phyloP scores from a whole-genome alignment of 2,329 filamentous ascomycete species.

The Aspergillus tubingensis region DNA sequence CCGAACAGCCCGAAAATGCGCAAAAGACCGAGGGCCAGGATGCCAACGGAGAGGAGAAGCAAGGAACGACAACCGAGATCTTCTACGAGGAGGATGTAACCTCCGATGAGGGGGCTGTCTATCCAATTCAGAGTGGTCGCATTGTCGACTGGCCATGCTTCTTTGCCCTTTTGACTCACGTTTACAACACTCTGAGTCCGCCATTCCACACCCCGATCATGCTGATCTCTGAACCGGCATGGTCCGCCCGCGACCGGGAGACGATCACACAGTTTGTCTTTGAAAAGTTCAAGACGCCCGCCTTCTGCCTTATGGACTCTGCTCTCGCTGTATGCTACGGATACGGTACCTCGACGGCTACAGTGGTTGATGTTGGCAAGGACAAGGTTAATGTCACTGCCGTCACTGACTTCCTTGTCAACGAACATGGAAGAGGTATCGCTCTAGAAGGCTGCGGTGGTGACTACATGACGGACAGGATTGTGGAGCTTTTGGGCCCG shows the following conservation, averaged over 20 bases:
- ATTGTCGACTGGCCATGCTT: slow-evolving; percentile 92
- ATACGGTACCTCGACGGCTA: slow-evolving; percentile 79
- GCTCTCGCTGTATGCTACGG: slow-evolving; percentile 78
- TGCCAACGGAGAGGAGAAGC: slow-evolving; percentile 30
- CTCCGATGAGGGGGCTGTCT: slow-evolving; percentile 84
- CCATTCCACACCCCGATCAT: slow-evolving; percentile 94
- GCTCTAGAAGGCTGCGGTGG: slow-evolving; percentile 73
- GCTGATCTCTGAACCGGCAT: slow-evolving; percentile 84
- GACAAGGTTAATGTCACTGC: slow-evolving; percentile 93
- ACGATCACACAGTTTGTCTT: slow-evolving; percentile 91
- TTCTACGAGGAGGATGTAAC: slow-evolving; percentile 88
- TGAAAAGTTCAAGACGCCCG: slow-evolving; percentile 93
- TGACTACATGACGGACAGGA: slow-evolving; percentile 76
- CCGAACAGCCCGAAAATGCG: slow-evolving; percentile 25
- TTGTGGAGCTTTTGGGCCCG: slow-evolving; percentile 65
- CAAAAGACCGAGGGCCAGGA: slow-evolving; percentile 27
- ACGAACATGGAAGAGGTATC: slow-evolving; percentile 66
- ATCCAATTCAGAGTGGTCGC: slow-evolving; percentile 77
- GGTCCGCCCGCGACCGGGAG: slow-evolving; percentile 86
- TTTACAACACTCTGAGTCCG: slow-evolving; percentile 84
- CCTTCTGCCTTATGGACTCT: slow-evolving; percentile 86
- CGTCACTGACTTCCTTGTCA: slow-evolving; percentile 77
- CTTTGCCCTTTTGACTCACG: slow-evolving; percentile 87
- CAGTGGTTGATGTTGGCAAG: slow-evolving; percentile 86
- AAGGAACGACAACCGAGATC: slow-evolving; percentile 47